Evolutionary conservation across 2,329 filamentous ascomycete genomes (phyloP).

Genomic region (Leptographium procerum): DNA sequence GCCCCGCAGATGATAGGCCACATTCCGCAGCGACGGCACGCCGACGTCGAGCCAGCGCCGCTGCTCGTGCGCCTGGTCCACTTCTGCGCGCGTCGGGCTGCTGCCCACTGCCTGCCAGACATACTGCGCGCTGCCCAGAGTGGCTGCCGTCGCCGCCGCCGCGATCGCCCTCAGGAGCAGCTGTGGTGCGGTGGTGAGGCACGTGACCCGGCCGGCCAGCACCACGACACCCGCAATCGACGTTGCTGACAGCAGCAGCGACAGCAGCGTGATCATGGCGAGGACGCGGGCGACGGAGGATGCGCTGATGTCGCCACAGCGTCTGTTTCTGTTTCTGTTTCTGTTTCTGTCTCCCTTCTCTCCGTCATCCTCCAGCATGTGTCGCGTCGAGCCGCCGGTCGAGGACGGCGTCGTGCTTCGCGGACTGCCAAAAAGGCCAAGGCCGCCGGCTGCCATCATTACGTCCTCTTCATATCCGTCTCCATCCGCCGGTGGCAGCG

Average conservation of each 20-base stretch:
- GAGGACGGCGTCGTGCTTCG: not conserved
- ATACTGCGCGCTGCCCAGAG: conserved; percentile 41
- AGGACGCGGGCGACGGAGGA: not conserved
- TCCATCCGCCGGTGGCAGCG: too few relatives aligned
- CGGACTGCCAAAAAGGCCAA: not conserved
- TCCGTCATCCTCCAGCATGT: not conserved
- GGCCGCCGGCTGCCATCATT: not conserved
- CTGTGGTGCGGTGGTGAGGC: conserved; percentile 17
- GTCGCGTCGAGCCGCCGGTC: not conserved
- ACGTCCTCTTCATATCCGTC: not conserved
- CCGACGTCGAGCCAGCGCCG: conserved; percentile 42
- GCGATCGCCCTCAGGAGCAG: conserved; percentile 27
- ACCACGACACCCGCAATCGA: not conserved
- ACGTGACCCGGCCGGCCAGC: conserved; percentile 20
- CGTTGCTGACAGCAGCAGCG: not conserved
- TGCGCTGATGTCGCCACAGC: conserved; percentile 24
- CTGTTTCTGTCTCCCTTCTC: not conserved
- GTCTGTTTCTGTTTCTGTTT: conserved; percentile 29
- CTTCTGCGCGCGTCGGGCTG: conserved; percentile 39
- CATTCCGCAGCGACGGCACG: conserved; percentile 39
- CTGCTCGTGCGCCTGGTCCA: conserved; percentile 32
- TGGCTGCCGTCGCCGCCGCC: conserved; percentile 29
- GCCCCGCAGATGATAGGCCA: conserved; percentile 26
- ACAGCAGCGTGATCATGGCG: not conserved
- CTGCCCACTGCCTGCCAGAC: conserved; percentile 34